Base-by-base conservation (phyloP, 1,139 yeast genomes). In the Hansenula sp. region DNA sequence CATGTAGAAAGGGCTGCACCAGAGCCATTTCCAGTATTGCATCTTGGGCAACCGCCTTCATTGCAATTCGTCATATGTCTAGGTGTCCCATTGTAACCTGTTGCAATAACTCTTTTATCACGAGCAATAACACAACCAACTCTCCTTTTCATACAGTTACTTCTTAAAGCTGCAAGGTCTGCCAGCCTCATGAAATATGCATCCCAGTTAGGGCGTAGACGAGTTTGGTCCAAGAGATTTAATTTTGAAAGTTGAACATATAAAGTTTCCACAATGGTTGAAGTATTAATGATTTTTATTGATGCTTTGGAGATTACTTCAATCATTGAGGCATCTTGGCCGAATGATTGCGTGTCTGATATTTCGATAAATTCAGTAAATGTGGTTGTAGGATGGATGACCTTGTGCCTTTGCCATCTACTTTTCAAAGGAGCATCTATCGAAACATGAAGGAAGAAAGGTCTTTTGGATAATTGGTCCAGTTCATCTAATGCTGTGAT, bases 81-180 rank as follows among this genome's bases (percentile, higher is more conserved):
- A 12, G 99, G 98, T 0, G 99, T 93, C 1, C 99, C 99, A 59
- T 93, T 93, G 65, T 94, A 93, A 0, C 99, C 99, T 0, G 99
- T 93, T 1, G 99, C 95, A 29, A 94, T 76, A 31, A 93, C 96
- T 44, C 97, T 71, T 41, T 79, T 81, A 44, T 88, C 94, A 43
- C 91, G 75, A 1, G 89, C 97, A 28, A 93, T 77, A 3, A 94
- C 98, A 64, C 98, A 91, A 0, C 99, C 99, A 1, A 93, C 99
- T 47, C 96, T 74, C 47, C 99, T 73, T 63, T 93, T 94, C 99
- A 93, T 94, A 67, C 99, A 94, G 56, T 93, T 94, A 31, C 95
- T 83, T 52, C 99, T 71, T 43, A 84, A 72, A 0, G 99, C 96
- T 0, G 99, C 99, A 56, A 94, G 73, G 53, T 88, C 91, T 0